Base-by-base conservation (phyloP, 306 rosid genomes). In the Fagus crenata region DNA sequence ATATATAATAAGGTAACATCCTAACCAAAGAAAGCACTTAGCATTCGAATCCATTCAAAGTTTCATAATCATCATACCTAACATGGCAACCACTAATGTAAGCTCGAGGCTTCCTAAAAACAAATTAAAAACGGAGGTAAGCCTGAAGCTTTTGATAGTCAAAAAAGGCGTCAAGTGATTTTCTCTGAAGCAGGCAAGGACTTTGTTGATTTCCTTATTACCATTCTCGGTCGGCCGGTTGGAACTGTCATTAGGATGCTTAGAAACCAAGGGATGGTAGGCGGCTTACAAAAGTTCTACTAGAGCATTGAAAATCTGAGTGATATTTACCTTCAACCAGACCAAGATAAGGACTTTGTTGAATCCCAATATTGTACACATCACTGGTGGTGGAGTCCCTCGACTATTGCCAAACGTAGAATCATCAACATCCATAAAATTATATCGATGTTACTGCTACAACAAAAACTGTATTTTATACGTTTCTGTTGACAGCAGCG, bases 301-400 rank as follows among this genome's bases (percentile, higher is more conserved):
- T 4, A 37, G 46, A 65, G 70, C 70, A 65, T 65, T 5, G 70
- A 65, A 36, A 39, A 37, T 7, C 31, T 65, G 31, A 65, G 17
- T 37, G 70, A 36, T 5, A 56, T 42, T 8, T 75, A 75, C 5
- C 15, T 75, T 17, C 72, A 75, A 13, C 53, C 84, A 0, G 12
- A 28, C 6, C 2, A 42, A 2, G 2, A 42, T 12, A 63, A 75
- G 42, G 49, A 22, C 2, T 0, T 41, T 79, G 0, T 71, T 83
- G 0, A 31, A 71, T 3, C 84, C 86, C 9, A 74, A 32, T 2
- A 4, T 32, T 46, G 3, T 39, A 15, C 31, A 6, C 5, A 65
- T 13, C n/a, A 13, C 11, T 33, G 56, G 18, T 9, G 1, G 31
- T 32, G 2, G 12, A 1, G 49, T 15, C 63, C 58, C 61, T 36